phyloP scores from a whole-genome alignment of 2,329 filamentous ascomycete genomes.

The Trichophyton equinum region DNA sequence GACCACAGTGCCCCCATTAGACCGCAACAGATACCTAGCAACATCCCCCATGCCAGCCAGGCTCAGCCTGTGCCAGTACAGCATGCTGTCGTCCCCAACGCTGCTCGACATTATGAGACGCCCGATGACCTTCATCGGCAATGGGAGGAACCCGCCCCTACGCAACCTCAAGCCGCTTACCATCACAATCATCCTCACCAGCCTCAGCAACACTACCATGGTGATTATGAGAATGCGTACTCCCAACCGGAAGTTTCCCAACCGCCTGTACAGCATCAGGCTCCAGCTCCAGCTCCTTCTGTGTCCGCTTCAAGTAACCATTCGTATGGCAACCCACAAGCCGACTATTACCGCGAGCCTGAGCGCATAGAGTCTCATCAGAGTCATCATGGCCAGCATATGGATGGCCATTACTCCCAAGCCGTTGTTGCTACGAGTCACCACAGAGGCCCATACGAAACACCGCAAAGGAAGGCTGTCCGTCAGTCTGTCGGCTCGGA shows the following conservation, averaged over 20 bases:
- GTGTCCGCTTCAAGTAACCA: conserved; percentile 8
- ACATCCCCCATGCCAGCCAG: neutral
- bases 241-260: conserved; percentile 3
- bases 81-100: conserved; percentile 19
- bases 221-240: conserved; percentile 1
- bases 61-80: conserved; percentile 21
- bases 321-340: conserved; percentile 5
- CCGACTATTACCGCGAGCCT: conserved; percentile 1
- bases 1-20: neutral
- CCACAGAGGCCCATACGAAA: conserved; percentile 8
- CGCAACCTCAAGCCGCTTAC: neutral
- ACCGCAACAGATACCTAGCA: neutral
- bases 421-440: neutral
- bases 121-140: conserved; percentile 17
- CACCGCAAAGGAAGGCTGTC: conserved; percentile 6
- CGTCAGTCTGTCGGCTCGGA: conserved; percentile 8
- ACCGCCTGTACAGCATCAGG: neutral
- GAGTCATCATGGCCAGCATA: neutral
- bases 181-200: neutral
- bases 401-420: conserved; percentile 2
- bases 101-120: conserved; percentile 20
- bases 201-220: conserved; percentile 7
- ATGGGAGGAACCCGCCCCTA: conserved; percentile 5
- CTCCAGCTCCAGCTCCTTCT: neutral
- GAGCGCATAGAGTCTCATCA: neutral